Evolutionary conservation across 345 rosid genomes (phyloP).

Genomic region (Brassica juncea): DNA sequence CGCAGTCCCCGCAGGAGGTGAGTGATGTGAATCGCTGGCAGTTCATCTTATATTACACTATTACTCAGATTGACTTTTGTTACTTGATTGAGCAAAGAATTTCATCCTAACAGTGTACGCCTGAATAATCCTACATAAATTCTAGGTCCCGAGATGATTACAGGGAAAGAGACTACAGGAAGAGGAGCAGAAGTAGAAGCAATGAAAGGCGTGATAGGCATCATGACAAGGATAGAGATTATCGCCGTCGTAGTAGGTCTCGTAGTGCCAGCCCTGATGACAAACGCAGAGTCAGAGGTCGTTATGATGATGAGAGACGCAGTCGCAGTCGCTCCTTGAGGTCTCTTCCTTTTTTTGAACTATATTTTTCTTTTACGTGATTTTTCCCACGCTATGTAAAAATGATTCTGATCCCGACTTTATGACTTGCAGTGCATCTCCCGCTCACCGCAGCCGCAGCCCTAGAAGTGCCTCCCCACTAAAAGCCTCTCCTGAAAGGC

Average conservation of each 20-base stretch:
- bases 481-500: conserved; percentile 47
- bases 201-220: conserved; percentile 51
- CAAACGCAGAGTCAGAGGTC: conserved; percentile 55
- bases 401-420: conserved; percentile 11
- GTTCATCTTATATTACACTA: neutral
- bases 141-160: conserved; percentile 38
- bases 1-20: conserved; percentile 56
- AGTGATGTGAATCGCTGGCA: neutral
- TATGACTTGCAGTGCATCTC: conserved; percentile 48
- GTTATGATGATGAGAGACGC: conserved; percentile 50
- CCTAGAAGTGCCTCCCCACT: conserved; percentile 48
- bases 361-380: neutral
- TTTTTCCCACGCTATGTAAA: neutral
- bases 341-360: conserved; percentile 29
- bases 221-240: conserved; percentile 56
- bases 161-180: conserved; percentile 51
- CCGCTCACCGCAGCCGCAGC: conserved; percentile 48
- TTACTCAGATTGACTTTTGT: neutral
- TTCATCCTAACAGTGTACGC: neutral
- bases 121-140: neutral
- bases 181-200: conserved; percentile 60
- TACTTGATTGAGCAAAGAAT: neutral
- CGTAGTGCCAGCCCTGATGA: conserved; percentile 58
- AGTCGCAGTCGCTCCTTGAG: conserved; percentile 62
- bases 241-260: conserved; percentile 57